Conservation (phyloP, 2,329 filamentous ascomycete genomes). For the Trichophaea hybrida region DNA sequence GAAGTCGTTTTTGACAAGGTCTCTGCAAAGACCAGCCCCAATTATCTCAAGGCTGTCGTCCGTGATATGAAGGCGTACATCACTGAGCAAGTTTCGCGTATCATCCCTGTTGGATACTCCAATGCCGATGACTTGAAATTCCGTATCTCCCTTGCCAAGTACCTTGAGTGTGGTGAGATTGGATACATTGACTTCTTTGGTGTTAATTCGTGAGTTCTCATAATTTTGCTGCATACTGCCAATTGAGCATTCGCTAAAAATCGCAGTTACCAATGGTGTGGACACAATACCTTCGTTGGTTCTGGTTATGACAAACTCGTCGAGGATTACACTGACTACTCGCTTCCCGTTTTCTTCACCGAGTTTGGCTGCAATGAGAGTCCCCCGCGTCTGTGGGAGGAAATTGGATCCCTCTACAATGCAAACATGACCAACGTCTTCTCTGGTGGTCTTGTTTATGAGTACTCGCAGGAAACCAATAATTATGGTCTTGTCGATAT, state of each 20-base stretch:
- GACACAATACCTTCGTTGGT: slow-evolving; percentile 46
- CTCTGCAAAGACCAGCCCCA: slow-evolving; percentile 37
- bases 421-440: slow-evolving; percentile 52
- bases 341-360: slow-evolving; percentile 67
- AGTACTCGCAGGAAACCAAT: slow-evolving; percentile 59
- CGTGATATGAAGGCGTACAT: slow-evolving; percentile 58
- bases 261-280: slow-evolving; percentile 56
- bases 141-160: slow-evolving; percentile 26
- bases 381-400: slow-evolving; percentile 58
- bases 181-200: slow-evolving; percentile 33
- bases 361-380: slow-evolving; percentile 67
- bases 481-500: slow-evolving; percentile 39
- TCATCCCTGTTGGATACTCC: slow-evolving; percentile 54
- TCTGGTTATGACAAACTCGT: slow-evolving; percentile 51
- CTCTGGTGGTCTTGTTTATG: slow-evolving; percentile 67
- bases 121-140: slow-evolving; percentile 51
- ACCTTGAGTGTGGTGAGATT: slow-evolving; percentile 29
- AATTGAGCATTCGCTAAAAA: slow-evolving; percentile 1
- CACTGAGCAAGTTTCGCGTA: slow-evolving; percentile 40
- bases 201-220: slow-evolving; percentile 26
- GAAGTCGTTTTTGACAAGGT: slow-evolving; percentile 53
- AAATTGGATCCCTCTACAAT: slow-evolving; percentile 59
- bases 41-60: slow-evolving; percentile 43
- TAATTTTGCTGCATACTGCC: background rate
- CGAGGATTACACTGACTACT: slow-evolving; percentile 47